These are phyloP conservation scores for Leonotis leonurus DNA, from an alignment of 257 asterid genomes.

Conservation along the genomic window DNA sequence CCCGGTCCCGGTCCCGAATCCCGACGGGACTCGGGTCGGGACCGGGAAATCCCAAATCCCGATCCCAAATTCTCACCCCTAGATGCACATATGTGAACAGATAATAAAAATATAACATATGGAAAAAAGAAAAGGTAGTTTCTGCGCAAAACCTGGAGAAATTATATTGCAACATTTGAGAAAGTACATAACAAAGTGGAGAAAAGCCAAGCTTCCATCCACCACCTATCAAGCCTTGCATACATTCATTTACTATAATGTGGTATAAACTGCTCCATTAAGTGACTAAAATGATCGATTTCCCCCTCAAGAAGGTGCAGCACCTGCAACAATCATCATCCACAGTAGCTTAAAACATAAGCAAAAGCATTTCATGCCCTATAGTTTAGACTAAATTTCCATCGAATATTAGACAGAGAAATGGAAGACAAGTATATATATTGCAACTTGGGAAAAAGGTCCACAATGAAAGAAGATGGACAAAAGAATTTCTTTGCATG, in stretches of 20 bases:
- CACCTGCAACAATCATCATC: constrained; percentile 37
- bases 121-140: no score
- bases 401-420: neutral
- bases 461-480: neutral
- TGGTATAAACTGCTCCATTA: constrained; percentile 55
- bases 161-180: no score
- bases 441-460: neutral
- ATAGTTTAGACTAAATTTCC: neutral
- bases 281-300: constrained; percentile 42
- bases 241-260: constrained; percentile 36
- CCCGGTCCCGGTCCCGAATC: no score
- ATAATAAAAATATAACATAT: no score
- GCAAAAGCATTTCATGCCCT: neutral
- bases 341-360: neutral
- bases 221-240: no score
- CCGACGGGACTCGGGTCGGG: no score
- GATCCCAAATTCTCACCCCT: no score
- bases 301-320: constrained; percentile 68
- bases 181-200: constrained; percentile 4
- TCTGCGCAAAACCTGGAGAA: no score
- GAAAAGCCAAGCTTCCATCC: neutral
- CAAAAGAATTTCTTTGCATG: neutral
- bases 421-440: neutral
- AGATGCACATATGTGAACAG: no score
- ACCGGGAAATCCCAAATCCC: no score